Conservation (phyloP, 768 basidiomycete genomes). For the Hysterangium stoloniferum region DNA sequence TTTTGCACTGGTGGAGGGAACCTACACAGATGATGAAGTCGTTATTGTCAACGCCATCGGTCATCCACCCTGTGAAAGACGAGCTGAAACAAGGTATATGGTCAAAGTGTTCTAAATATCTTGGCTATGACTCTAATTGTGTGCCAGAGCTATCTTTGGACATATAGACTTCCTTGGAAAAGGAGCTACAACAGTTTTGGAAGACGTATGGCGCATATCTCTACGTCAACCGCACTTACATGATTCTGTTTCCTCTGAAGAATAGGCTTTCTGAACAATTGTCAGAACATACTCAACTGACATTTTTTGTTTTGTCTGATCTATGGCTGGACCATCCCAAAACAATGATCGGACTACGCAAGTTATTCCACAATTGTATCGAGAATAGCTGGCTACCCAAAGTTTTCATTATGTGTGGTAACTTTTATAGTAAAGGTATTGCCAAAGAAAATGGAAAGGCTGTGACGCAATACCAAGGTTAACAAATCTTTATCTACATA, state of each 20-base stretch:
- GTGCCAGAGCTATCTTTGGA: constrained; percentile 77
- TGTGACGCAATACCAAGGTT: constrained; percentile 82
- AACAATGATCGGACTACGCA: constrained; percentile 69
- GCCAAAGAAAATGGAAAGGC: constrained; percentile 70
- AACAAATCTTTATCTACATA: constrained; percentile 7
- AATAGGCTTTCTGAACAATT: constrained; percentile 54
- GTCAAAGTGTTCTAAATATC: neutral
- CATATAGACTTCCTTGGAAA: constrained; percentile 97
- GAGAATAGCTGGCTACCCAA: constrained; percentile 84
- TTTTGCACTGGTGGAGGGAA: constrained; percentile 91
- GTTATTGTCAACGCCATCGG: constrained; percentile 90
- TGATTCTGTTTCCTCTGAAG: constrained; percentile 27
- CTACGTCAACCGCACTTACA: neutral
- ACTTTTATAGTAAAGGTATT: constrained; percentile 83
- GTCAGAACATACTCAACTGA: constrained; percentile 62
- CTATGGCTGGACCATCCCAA: constrained; percentile 90
- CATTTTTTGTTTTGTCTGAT: constrained; percentile 93
- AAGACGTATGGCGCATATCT: constrained; percentile 58
- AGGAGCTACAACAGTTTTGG: constrained; percentile 80
- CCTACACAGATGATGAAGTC: constrained; percentile 88
- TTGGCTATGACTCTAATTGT: constrained; percentile 12
- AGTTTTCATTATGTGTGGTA: constrained; percentile 88
- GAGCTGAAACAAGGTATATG: constrained; percentile 71
- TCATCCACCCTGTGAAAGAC: constrained; percentile 91
- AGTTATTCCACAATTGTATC: constrained; percentile 85